Evolutionary conservation across 768 basidiomycete species (phyloP).

Genomic region (Boletus vermiculosoides): DNA sequence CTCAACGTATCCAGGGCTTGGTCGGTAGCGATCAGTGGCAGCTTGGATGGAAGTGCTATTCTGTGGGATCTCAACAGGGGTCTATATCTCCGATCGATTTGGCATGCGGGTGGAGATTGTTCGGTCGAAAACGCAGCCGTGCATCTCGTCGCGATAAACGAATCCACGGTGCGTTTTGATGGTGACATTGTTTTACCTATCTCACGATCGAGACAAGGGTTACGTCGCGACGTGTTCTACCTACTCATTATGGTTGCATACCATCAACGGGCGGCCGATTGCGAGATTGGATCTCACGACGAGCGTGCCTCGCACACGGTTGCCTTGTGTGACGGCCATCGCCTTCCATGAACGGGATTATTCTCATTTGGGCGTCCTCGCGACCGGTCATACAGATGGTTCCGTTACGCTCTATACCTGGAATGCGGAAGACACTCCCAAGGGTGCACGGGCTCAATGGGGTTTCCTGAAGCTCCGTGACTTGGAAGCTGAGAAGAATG

Average conservation of each 20-base stretch:
- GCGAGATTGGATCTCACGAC: conserved; percentile 60
- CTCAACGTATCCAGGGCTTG: conserved; percentile 76
- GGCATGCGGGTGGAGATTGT: conserved; percentile 47
- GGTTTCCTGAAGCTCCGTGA: conserved; percentile 67
- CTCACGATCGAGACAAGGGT: conserved; percentile 51
- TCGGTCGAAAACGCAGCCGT: conserved; percentile 43
- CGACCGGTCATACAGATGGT: conserved; percentile 74
- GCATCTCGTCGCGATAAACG: conserved; percentile 74
- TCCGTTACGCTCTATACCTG: conserved; percentile 80
- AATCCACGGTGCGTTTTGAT: conserved; percentile 67
- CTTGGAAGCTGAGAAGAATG: conserved; percentile 52
- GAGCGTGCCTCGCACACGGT: conserved; percentile 41
- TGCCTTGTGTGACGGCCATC: conserved; percentile 64
- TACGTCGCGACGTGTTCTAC: conserved; percentile 84
- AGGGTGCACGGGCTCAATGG: conserved; percentile 69
- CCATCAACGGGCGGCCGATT: conserved; percentile 81
- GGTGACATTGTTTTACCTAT: background rate
- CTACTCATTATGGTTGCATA: conserved; percentile 72
- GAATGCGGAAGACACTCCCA: conserved; percentile 72
- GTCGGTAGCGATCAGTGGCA: conserved; percentile 82
- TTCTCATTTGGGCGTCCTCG: conserved; percentile 72
- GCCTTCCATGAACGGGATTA: conserved; percentile 91
- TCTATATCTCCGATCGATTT: conserved; percentile 76
- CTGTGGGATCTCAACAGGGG: conserved; percentile 90
- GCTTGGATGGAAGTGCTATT: conserved; percentile 81